These are phyloP conservation scores for Yamadazyma aaseri DNA, from an alignment of 1,139 yeast genomes.

Conservation along the genomic window DNA sequence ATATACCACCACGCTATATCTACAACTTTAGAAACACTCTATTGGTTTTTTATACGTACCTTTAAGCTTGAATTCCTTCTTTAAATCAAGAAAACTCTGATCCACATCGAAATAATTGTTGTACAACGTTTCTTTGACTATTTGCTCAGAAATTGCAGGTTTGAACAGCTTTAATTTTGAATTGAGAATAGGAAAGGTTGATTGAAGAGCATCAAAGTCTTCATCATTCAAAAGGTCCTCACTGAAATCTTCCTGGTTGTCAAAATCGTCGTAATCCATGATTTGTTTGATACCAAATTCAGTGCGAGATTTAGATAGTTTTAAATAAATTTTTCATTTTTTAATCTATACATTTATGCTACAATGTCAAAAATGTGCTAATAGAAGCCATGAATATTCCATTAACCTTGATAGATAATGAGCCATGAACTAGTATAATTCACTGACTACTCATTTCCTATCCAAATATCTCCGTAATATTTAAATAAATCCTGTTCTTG, in stretches of 20 bases:
- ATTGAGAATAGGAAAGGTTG: constrained; percentile 41
- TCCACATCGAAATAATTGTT: constrained; percentile 57
- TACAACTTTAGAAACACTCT: too few relatives aligned
- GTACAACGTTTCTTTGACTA: constrained; percentile 61
- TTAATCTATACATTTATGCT: too few relatives aligned
- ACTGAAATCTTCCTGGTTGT: constrained; percentile 17
- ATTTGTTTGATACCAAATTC: too few relatives aligned
- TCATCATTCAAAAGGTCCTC: constrained; percentile 24
- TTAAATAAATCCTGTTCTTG: constrained; percentile 21
- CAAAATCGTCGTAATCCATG: constrained; percentile 14
- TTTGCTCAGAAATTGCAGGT: constrained; percentile 43
- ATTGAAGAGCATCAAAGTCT: constrained; percentile 44
- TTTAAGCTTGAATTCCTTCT: constrained; percentile 40
- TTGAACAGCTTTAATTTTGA: constrained; percentile 34
- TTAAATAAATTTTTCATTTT: too few relatives aligned
- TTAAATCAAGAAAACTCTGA: constrained; percentile 53
- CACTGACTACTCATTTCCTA: constrained; percentile 26
- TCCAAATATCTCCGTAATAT: constrained; percentile 37
- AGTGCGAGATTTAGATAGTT: too few relatives aligned
- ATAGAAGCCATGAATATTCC: too few relatives aligned
- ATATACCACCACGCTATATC: too few relatives aligned
- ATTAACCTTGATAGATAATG: too few relatives aligned
- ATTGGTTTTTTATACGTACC: constrained; percentile 40
- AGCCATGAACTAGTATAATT: too few relatives aligned
- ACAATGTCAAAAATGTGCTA: too few relatives aligned